Evolutionary conservation across 1,284 basidiomycete genomes (phyloP).

Genomic region (Ustilago shanxiensis): DNA sequence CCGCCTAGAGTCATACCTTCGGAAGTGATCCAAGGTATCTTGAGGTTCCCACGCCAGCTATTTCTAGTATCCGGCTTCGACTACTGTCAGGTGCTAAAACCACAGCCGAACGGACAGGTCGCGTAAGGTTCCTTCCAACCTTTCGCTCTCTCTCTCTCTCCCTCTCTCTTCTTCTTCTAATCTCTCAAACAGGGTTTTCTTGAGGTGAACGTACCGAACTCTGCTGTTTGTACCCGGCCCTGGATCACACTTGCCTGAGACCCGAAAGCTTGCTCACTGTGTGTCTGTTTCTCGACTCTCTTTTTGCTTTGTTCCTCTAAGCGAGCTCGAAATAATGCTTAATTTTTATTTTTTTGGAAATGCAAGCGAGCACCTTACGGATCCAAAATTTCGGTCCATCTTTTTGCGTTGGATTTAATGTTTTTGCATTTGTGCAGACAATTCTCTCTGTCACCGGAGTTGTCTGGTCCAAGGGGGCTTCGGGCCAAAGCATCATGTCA

Average conservation of each 20-base stretch:
- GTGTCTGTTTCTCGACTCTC: too few relatives aligned
- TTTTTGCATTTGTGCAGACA: too few relatives aligned
- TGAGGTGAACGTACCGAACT: neutral
- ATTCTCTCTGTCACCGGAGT: too few relatives aligned
- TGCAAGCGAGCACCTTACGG: neutral
- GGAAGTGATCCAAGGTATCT: neutral
- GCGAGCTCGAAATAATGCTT: conserved; percentile 5
- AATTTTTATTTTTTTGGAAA: neutral
- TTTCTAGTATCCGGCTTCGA: conserved; percentile 2
- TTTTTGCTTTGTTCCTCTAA: too few relatives aligned
- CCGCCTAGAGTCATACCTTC: neutral
- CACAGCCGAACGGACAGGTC: neutral
- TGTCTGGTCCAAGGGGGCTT: too few relatives aligned
- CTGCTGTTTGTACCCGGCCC: neutral
- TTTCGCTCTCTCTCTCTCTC: neutral
- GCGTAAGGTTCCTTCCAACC: neutral
- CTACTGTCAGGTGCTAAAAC: neutral
- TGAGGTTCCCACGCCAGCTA: conserved; percentile 1
- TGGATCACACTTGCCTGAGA: neutral
- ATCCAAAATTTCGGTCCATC: neutral
- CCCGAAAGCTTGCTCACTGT: neutral
- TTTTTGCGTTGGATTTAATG: neutral
- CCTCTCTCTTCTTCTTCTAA: too few relatives aligned
- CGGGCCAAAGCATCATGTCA: too few relatives aligned
- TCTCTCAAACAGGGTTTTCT: too few relatives aligned